Conservation (phyloP, 2,329 filamentous ascomycete genomes). For the Macrophomina pseudophaseolina region DNA sequence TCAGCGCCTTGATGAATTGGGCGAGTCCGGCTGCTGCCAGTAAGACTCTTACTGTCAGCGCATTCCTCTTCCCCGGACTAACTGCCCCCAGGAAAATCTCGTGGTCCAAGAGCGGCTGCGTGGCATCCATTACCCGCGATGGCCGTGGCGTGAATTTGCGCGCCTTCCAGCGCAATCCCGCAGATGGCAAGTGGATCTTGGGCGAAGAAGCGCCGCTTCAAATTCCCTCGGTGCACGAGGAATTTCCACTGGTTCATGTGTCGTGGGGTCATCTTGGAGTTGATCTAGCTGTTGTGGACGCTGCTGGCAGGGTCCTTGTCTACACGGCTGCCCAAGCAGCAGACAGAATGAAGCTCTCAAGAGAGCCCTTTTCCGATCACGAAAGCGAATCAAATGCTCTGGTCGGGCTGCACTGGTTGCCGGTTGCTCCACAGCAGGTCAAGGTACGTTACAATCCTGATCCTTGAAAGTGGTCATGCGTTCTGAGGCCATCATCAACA, state of each 20-base stretch:
- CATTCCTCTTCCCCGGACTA: background rate
- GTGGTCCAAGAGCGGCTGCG: constrained; percentile 87
- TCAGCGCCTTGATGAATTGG: constrained; percentile 76
- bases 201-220: constrained; percentile 73
- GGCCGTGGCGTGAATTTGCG: constrained; percentile 73
- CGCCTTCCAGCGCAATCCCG: constrained; percentile 71
- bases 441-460: constrained; percentile 37
- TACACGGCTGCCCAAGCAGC: constrained; percentile 73
- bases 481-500: background rate
- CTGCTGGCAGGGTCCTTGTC: constrained; percentile 76
- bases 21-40: constrained; percentile 79
- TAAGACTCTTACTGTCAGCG: constrained; percentile 52
- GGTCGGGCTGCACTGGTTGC: constrained; percentile 86
- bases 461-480: background rate
- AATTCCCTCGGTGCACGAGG: constrained; percentile 65
- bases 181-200: constrained; percentile 75
- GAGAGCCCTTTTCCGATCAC: constrained; percentile 69
- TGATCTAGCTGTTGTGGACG: constrained; percentile 84
- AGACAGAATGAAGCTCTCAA: constrained; percentile 70
- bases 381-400: constrained; percentile 77
- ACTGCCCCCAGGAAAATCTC: constrained; percentile 67
- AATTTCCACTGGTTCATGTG: constrained; percentile 76
- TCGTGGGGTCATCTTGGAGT: constrained; percentile 78
- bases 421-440: constrained; percentile 48
- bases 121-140: constrained; percentile 79